phyloP scores from a whole-genome alignment of 805 yeast genomes.

The Ogataea nitratoaversa region DNA sequence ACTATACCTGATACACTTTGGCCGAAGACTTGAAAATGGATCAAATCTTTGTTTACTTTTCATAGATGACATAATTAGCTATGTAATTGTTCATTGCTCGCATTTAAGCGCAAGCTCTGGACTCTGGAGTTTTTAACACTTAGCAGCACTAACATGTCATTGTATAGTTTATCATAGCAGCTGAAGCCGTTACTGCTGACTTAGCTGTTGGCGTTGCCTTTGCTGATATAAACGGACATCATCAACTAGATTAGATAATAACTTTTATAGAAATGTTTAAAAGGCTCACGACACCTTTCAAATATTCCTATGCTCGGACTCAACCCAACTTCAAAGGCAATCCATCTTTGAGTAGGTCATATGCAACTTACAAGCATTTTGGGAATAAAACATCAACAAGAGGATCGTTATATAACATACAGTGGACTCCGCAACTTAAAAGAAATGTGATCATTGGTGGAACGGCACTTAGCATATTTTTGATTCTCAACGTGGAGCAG shows the following conservation, averaged over 20 bases:
- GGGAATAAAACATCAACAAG: slow-evolving; percentile 12
- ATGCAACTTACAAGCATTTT: slow-evolving; percentile 24
- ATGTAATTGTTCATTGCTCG: too few species aligned
- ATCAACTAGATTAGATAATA: too few species aligned
- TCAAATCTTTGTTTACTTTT: neutral
- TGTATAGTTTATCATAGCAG: too few species aligned
- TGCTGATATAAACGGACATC: too few species aligned
- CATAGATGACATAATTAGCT: neutral
- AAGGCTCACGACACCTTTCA: neutral
- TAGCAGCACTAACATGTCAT: too few species aligned
- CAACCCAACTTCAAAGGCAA: neutral
- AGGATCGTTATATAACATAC: slow-evolving; percentile 7
- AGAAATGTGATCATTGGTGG: slow-evolving; percentile 30
- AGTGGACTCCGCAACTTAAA: slow-evolving; percentile 9
- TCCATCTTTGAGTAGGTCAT: slow-evolving; percentile 1
- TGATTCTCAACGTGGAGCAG: slow-evolving; percentile 56
- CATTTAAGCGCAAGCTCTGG: too few species aligned
- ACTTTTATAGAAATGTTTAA: too few species aligned
- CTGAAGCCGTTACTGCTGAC: too few species aligned
- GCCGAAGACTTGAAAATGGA: too few species aligned
- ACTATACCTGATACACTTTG: too few species aligned
- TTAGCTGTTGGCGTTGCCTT: too few species aligned
- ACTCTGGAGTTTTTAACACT: too few species aligned
- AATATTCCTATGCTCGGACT: neutral
- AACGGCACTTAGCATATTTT: slow-evolving; percentile 34